These are phyloP conservation scores for Brachypodium distachyon DNA, from an alignment of 202 grass and related monocot species.

Conservation along the genomic window DNA sequence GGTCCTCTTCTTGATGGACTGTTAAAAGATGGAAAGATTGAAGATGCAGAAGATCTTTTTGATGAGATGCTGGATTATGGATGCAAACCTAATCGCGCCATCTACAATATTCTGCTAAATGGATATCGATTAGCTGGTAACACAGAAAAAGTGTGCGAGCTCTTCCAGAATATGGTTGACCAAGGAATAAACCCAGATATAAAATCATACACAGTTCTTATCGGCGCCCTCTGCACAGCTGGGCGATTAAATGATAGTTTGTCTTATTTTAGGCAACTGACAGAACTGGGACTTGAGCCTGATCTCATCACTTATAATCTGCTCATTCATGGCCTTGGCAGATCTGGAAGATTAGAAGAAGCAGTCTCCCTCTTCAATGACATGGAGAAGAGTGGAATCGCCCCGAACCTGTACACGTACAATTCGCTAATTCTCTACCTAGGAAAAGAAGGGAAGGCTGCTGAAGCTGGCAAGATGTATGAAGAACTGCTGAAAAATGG, in stretches of 20 bases:
- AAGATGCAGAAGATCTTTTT: conserved; percentile 68
- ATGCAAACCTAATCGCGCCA: conserved; percentile 71
- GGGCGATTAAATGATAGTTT: conserved; percentile 58
- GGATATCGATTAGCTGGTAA: conserved; percentile 64
- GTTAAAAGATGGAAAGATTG: conserved; percentile 58
- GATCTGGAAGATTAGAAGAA: conserved; percentile 63
- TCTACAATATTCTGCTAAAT: conserved; percentile 91
- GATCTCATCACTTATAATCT: conserved; percentile 90
- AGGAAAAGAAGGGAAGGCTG: conserved; percentile 60
- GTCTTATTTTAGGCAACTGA: conserved; percentile 60
- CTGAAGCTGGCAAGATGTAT: conserved; percentile 75
- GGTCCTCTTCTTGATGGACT: conserved; percentile 90
- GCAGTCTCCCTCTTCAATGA: conserved; percentile 58
- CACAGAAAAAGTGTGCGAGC: conserved; percentile 48
- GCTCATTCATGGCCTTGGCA: conserved; percentile 73
- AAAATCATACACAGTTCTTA: conserved; percentile 79
- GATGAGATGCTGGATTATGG: conserved; percentile 71
- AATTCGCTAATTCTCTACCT: conserved; percentile 85
- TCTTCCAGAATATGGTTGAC: conserved; percentile 62
- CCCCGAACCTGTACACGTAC: conserved; percentile 78
- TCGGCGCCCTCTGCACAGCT: conserved; percentile 46
- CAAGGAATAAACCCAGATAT: conserved; percentile 84
- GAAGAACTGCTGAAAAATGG: conserved; percentile 71
- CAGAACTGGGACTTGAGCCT: conserved; percentile 50
- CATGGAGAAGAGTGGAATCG: conserved; percentile 68